Evolutionary conservation across 345 rosid species (phyloP), one percentile per base, ranked within the genome.

Genomic region (Arabidopsis suecica): DNA sequence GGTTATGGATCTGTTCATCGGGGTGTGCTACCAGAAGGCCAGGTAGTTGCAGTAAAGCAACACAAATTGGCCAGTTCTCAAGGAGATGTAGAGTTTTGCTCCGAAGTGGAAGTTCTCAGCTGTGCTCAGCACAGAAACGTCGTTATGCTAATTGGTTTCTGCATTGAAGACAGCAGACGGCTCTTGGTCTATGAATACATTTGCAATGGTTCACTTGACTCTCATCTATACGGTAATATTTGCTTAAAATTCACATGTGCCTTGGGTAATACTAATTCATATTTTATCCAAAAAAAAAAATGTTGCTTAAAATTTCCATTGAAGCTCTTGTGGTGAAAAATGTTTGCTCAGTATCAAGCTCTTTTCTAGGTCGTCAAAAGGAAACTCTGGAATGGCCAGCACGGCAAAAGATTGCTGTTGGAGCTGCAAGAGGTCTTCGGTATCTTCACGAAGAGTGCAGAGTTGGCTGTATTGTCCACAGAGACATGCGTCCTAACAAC

Each of bases 391-490:
- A 93, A 68, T 96, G 99, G 99, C 74, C 93, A 30, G 89, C 99
- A 40, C 82, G 99, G 51, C 96, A 93, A 79, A 96, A 89, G 82
- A 88, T 96, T 74, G 99, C 98, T 16, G 91, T 91, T 20, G 99
- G 99, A 70, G 98, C 98, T 65, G 99, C 99, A 75, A 84, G 98
- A 78, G 99, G 99, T 38, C 87, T 96, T 69, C 88, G 98, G 61
- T 96, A 96, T 86, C 98, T 96, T 75, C 99, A 96, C 53, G 99
- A 96, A 88, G 99, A 96, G 71, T 96, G 99, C 87, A 88, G 99
- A 87, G 99, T 93, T 71, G 99, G 99, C 45, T 93, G 99, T 79
- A 96, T 96, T 75, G 99, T 96, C 80, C 99, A 96, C 77, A 91
- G 99, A 55, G 99, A 96, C 80, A 91, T 96, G 99, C 90, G 98